These are phyloP conservation scores for Phalaenopsis hybrid DNA, from an alignment of 116 monocot species.

Conservation along the genomic window DNA sequence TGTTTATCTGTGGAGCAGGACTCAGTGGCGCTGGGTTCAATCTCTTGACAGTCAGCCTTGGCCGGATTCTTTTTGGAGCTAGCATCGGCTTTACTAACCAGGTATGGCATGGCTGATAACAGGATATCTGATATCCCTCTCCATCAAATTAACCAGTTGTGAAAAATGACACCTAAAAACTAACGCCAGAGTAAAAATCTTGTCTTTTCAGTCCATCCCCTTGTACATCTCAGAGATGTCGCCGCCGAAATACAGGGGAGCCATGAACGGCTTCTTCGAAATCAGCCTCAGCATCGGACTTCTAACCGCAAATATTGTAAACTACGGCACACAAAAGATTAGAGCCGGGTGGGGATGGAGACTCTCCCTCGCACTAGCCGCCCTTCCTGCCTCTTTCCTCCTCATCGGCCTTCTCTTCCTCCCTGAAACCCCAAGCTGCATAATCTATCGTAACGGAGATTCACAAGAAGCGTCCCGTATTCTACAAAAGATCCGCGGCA, in stretches of 20 bases:
- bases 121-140: no score
- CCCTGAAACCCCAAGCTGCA: slow-evolving; percentile 18
- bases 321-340: slow-evolving; percentile 14
- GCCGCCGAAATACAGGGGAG: slow-evolving; percentile 9
- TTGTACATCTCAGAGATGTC: slow-evolving; percentile 24
- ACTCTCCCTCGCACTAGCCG: slow-evolving; percentile 11
- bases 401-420: slow-evolving; percentile 5
- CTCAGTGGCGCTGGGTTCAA: slow-evolving; percentile 38
- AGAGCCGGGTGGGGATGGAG: slow-evolving; percentile 17
- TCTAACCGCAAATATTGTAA: slow-evolving; percentile 14
- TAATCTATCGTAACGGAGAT: slow-evolving; percentile 11
- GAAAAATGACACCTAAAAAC: background rate
- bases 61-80: slow-evolving; percentile 49
- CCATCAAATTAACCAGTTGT: background rate
- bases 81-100: slow-evolving; percentile 55
- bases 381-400: slow-evolving; percentile 10
- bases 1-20: slow-evolving; percentile 42
- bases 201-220: slow-evolving; percentile 12
- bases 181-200: background rate
- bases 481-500: slow-evolving; percentile 16
- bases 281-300: slow-evolving; percentile 13
- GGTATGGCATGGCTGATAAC: background rate
- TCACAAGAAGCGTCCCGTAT: slow-evolving; percentile 1
- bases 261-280: slow-evolving; percentile 17
- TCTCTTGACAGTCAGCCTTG: slow-evolving; percentile 47